A percentile compares a stretch with the other conserved stretches of the same genome.
Conservation (phyloP, 78 protist species). For the Tieghemostelium lacteum region DNA sequence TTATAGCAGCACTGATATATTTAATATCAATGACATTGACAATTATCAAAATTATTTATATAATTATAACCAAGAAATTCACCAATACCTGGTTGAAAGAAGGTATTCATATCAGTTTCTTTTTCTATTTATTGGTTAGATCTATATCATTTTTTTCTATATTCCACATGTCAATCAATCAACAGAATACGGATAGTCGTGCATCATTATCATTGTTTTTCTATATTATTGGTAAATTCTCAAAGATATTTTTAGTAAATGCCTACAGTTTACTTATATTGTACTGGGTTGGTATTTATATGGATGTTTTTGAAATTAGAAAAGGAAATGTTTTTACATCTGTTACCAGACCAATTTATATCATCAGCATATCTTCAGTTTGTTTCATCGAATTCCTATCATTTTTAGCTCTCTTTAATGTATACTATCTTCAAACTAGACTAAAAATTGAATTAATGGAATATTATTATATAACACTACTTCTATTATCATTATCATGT, state of each 20-base stretch:
- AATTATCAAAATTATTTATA: too few relatives aligned
- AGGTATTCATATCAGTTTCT: background rate
- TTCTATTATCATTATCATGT: too few relatives aligned
- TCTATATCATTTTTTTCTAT: too few relatives aligned
- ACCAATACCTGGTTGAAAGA: background rate
- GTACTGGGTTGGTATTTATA: slow-evolving; percentile 6
- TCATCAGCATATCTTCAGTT: background rate
- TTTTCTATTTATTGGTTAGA: background rate
- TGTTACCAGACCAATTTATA: slow-evolving; percentile 1
- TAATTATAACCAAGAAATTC: too few relatives aligned
- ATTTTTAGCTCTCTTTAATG: background rate
- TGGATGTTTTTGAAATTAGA: slow-evolving; percentile 19
- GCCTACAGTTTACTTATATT: too few relatives aligned
- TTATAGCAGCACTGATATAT: too few relatives aligned
- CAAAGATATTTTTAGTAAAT: too few relatives aligned
- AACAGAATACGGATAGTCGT: background rate
- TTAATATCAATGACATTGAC: background rate
- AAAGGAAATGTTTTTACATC: slow-evolving; percentile 9
- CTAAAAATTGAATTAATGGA: background rate
- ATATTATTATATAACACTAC: too few relatives aligned
- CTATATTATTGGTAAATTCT: too few relatives aligned
- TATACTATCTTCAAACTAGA: slow-evolving; percentile 5
- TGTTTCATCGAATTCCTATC: background rate
- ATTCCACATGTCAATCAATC: too few relatives aligned
- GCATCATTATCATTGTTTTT: background rate